Base-by-base conservation (phyloP, 2,329 filamentous ascomycete genomes). In the Gnomoniopsis sp. region DNA sequence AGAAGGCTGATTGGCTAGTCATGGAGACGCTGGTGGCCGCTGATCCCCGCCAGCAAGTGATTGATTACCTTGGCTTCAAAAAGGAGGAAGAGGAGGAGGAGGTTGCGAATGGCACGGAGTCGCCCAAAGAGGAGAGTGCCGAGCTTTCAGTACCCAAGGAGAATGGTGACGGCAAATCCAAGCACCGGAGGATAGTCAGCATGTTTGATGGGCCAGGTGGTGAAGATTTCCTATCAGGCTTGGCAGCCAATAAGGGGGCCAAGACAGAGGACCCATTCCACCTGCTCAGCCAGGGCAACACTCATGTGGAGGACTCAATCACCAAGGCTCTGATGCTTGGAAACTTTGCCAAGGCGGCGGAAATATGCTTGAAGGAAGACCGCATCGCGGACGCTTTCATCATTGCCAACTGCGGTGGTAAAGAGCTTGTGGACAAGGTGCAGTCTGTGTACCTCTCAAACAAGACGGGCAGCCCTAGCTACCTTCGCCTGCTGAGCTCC, bases 351-450 rank as follows among this genome's bases (percentile, higher is more conserved):
- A 89, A 89, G 70, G 95, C 95, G 19, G 88, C 96, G 59, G 90
- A 96, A 58, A 85, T 96, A 53, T 96, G 92, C 67, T 77, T 99
- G 17, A 87, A 90, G 68, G 91, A 97, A 72, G 87, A 96, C 64
- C 87, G 93, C 55, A 87, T 98, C 71, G 95, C 95, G 0, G 95
- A 99, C 75, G 95, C 95, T 43, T 96, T 99, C 75, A 91, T 99
- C 79, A 93, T 99, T 70, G 95, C 96, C 49, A 96, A 98, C 68
- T 98, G 93, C 68, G 93, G 95, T 59, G 95, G 93, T 51, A 91
- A 96, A 71, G 89, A 92, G 65, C 89, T 96, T 61, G 88, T 98
- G 47, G 91, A 96, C 68, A 97, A 96, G 77, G 93, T 93, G 6
- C 95, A 98, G 74, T 83, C 89, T 61, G 87, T 92, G 14, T 99